Base-by-base conservation (phyloP, 2,329 filamentous ascomycete genomes). In the Cytospora paraplurivora region DNA sequence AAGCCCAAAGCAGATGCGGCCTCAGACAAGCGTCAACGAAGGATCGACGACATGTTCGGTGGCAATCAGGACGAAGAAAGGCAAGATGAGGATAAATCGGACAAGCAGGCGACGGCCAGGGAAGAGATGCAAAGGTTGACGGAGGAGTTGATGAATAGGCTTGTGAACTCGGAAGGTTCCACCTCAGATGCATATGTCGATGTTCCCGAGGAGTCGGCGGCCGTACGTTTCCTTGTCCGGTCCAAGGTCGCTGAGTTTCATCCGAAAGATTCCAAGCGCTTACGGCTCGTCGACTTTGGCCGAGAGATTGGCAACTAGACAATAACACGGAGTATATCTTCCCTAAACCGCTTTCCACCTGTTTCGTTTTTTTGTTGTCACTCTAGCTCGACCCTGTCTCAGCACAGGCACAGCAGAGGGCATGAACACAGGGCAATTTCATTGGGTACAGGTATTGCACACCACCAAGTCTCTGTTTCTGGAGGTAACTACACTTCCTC, bases 191-290 rank as follows among this genome's bases (percentile, higher is more conserved):
- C 84, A 1, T 89, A 88, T 70, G 80, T 89, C 55, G 77, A 78
- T 55, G 75, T 89, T n/a, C 69, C 78, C 17, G 80, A 82, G 62
- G 87, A 89, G 70, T 85, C 86, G 53, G 85, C 87, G 2, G 84
- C 85, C 13, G 84, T 83, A 2, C 81, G 87, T 67, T 89, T 89
- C 69, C 76, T 89, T 27, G 84, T 89, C 38, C 76, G 87, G 62
- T 86, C 85, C 44, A 88, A 88, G 70, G 86, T 88, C 49, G 87
- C 87, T 3, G 82, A 86, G 68, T 88, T 89, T 68, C 86, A 90
- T 69, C 86, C 85, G 3, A 83, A 79, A 66, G 86, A 89, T 74
- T 85, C 87, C 15, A 83, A 78, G 50, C 81, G 76, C 71, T 73
- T 90, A 58, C 80, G 83, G 56, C 73, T 89, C 54, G 75, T 89